A percentile compares a stretch with the other conserved stretches of the same genome.
Evolutionary conservation across 225 moss, liverwort and hornwort genomes (phyloP).

Genomic region (Thuidium tamariscinum): DNA sequence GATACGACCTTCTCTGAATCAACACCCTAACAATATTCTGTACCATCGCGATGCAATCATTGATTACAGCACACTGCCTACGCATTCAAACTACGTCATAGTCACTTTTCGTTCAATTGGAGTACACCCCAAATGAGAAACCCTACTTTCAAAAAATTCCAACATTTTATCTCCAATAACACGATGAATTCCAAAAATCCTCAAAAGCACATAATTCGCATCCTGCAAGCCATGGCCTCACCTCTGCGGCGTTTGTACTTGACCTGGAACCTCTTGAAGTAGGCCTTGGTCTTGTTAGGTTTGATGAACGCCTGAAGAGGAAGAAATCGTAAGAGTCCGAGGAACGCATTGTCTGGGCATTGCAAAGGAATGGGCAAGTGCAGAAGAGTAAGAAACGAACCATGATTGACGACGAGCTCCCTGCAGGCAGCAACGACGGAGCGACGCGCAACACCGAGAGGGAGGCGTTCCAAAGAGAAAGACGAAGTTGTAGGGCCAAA

Average conservation of each 20-base stretch:
- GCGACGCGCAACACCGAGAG: conserved; percentile 1
- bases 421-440: background rate
- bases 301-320: conserved; percentile 48
- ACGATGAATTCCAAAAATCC: background rate
- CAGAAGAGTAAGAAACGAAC: background rate
- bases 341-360: background rate
- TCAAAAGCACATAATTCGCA: background rate
- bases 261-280: conserved; percentile 84
- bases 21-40: background rate
- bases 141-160: background rate
- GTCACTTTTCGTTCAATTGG: background rate
- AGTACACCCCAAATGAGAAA: background rate
- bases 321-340: background rate
- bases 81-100: too few species aligned
- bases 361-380: background rate
- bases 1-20: background rate
- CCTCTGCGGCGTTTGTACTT: conserved; percentile 75
- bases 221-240: background rate
- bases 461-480: conserved; percentile 17
- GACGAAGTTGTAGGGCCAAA: accelerated
- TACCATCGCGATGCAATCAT: background rate
- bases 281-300: conserved; percentile 65
- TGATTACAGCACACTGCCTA: background rate
- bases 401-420: conserved; percentile 12
- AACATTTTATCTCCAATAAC: background rate